Evolutionary conservation across 805 yeast species (phyloP), one percentile per base, ranked within the genome.

Genomic region (Monosporozyma servazzii): DNA sequence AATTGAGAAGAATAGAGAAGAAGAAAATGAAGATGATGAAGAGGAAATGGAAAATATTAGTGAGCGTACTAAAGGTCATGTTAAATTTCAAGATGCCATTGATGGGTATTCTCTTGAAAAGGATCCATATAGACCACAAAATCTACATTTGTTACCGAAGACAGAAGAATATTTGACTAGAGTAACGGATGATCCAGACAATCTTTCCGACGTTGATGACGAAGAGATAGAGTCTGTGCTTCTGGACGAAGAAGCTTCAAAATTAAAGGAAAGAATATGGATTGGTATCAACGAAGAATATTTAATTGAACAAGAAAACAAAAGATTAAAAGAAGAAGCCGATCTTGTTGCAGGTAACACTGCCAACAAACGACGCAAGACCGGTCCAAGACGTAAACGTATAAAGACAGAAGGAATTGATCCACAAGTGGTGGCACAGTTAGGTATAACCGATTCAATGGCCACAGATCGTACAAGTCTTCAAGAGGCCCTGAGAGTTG

Each of bases 221-320:
- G 91, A 82, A 13, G 96, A 88, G 57, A 73, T 88, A 11, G 80
- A 79, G 4, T 69, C 71, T 0, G 74, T 82, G 33, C 62, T 87
- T 43, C 72, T 93, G 47, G 75, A 78, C 2, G 81, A 77, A 50
- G 88, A 83, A 48, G 96, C 90, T 55, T 75, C 82, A 10, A 75
- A 71, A 51, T 64, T 84, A 56, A 93, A 91, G 66, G 90, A 88
- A 58, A 75, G 85, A 53, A 79, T 90, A 3, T 93, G 99, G 98
- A 81, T 86, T 50, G 90, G 93, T 2, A 74, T 88, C 40, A 90
- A 95, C 67, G 86, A 86, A 53, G 98, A 90, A 29, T 93, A 80
- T 63, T 70, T 93, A 51, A 65, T 88, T 8, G 93, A 85, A 47
- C 96, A 88, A 67, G 97, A 91, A 60, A 79, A 80, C 58, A 89